Base-by-base conservation (phyloP, 1,284 basidiomycete species). In the Xanthoconium separans region DNA sequence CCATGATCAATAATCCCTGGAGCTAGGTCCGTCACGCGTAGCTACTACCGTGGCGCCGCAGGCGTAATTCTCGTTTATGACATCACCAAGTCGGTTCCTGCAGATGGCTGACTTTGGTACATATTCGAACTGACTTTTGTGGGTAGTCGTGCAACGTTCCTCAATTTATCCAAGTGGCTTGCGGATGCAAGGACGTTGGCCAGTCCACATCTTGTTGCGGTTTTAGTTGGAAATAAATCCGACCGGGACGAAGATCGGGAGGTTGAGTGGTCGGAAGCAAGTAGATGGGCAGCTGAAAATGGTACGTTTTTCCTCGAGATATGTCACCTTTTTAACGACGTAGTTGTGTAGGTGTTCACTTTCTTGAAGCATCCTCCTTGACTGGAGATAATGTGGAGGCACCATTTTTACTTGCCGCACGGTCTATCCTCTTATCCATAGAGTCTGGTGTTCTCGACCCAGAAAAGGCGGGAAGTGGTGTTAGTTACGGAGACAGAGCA, bases 41-140 rank as follows among this genome's bases (percentile, higher is more conserved):
- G 92, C 66, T 98, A 99, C 73, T 98, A 98, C 72, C 85, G 96
- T 50, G 95, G 95, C 20, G 93, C 96, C 15, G 93, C 93, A 5
- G 93, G 93, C n/a, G 93, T 89, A 34, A 85, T 98, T 51, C 81
- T 98, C 18, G 94, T 98, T 2, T 98, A 97, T 74, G 95, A 98
- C 73, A 96, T 98, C 65, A 97, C 95, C 46, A 89, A 87, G 93
- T 95, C 54, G 55, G 84, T 77, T 22, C 24, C 56, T 44, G 34
- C 48, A 44, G 12, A 18, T 20, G 30, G 49, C 44, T 44, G 30
- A 49, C 44, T 44, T 29, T 15, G 27, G 42, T 56, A 50, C 53
- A 46, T 57, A 42, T 54, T 56, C 30, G 62, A 49, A 61, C 62
- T 47, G 43, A 58, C 47, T 42, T 58, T 52, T 20, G 3, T 33